Conservation (phyloP, 495 filamentous ascomycete species). For the Penicillium manginii region DNA sequence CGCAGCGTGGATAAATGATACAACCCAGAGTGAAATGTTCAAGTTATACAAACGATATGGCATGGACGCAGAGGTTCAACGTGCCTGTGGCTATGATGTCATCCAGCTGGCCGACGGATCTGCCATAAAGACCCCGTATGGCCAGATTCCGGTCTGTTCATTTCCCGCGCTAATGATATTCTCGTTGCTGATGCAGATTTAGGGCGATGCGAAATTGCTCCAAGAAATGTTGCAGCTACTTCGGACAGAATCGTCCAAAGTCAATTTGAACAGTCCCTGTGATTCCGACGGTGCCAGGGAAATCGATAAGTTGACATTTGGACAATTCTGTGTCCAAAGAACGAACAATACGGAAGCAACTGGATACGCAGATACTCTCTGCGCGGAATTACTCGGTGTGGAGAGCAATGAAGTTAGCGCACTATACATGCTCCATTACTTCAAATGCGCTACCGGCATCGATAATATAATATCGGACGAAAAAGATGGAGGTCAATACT, state of each 20-base stretch:
- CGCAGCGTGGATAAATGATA: constrained; percentile 56
- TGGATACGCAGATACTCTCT: neutral
- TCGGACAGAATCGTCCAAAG: constrained; percentile 4
- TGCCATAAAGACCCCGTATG: constrained; percentile 7
- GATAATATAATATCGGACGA: constrained; percentile 45
- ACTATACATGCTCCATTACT: constrained; percentile 53
- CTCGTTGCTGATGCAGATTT: constrained; percentile 1
- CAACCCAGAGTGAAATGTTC: constrained; percentile 46
- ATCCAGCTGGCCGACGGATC: constrained; percentile 29
- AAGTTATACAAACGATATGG: constrained; percentile 37
- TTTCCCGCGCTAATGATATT: neutral
- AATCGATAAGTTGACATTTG: constrained; percentile 8
- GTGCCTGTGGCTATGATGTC: constrained; percentile 31
- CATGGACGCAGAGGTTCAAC: constrained; percentile 43
- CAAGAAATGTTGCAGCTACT: constrained; percentile 5
- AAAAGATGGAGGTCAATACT: constrained; percentile 49
- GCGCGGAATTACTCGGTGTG: constrained; percentile 44
- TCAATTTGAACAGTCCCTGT: constrained; percentile 13
- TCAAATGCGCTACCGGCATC: constrained; percentile 44
- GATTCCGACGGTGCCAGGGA: constrained; percentile 9
- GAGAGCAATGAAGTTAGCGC: constrained; percentile 45
- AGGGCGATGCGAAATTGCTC: constrained; percentile 14
- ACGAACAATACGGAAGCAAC: neutral
- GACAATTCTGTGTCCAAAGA: constrained; percentile 8
- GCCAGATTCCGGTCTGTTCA: constrained; percentile 7